These are phyloP conservation scores for Picochlorum sp. DNA, from an alignment of 139 green algal species.

Conservation along the genomic window DNA sequence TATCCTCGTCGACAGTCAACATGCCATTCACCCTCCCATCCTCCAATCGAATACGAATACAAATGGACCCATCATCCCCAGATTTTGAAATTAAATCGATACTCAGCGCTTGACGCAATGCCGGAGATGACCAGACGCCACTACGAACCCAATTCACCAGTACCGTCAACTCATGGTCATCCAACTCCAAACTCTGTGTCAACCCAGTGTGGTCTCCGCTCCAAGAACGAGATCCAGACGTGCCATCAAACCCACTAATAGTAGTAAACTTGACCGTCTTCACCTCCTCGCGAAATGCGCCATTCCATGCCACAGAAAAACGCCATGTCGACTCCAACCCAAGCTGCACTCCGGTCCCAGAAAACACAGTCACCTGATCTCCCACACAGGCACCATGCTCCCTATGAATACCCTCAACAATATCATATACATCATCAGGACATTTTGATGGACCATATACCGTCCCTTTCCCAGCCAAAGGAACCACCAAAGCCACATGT, in stretches of 20 bases:
- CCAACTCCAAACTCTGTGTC: slow-evolving; percentile 19
- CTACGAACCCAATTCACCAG: slow-evolving; percentile 24
- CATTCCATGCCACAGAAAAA: slow-evolving; percentile 4
- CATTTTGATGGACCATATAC: neutral
- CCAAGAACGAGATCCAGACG: neutral
- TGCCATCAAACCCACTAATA: neutral
- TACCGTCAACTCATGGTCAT: slow-evolving; percentile 24
- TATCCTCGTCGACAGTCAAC: neutral
- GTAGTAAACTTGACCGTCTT: neutral
- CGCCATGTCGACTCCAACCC: slow-evolving; percentile 6
- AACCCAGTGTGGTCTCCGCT: neutral
- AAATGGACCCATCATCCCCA: neutral
- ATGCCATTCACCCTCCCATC: slow-evolving; percentile 1
- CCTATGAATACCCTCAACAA: neutral
- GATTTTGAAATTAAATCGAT: slow-evolving; percentile 4
- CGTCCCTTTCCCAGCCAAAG: neutral
- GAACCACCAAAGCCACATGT: neutral
- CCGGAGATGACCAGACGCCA: slow-evolving; percentile 21
- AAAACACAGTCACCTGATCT: slow-evolving; percentile 1
- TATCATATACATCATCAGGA: neutral
- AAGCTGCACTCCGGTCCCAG: slow-evolving; percentile 9
- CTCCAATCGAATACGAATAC: neutral
- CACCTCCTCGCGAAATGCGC: slow-evolving; percentile 6
- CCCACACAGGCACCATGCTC: neutral
- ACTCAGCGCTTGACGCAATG: neutral